phyloP scores from a whole-genome alignment of 2,329 filamentous ascomycete species.

The Pseudogymnoascus verrucosus region DNA sequence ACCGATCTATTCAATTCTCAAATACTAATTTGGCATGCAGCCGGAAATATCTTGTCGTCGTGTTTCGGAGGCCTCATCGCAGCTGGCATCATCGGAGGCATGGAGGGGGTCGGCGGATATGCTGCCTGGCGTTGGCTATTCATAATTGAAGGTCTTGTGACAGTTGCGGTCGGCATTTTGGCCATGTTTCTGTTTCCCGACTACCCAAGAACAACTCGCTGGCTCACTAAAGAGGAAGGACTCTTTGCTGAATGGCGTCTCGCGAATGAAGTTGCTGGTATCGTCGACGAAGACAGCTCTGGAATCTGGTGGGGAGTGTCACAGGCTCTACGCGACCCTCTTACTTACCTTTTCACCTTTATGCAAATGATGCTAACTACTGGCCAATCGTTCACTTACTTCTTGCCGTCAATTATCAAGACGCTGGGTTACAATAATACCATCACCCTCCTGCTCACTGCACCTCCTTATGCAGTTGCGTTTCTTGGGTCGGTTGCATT shows the following conservation, averaged over 20 bases:
- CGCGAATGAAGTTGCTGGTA: not conserved
- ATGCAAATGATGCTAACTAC: not conserved
- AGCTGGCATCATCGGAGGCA: constrained; percentile 48
- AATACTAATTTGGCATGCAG: constrained; percentile 18
- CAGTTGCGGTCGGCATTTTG: not conserved
- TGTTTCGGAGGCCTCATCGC: constrained; percentile 52
- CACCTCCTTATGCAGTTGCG: constrained; percentile 29
- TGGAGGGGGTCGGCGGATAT: constrained; percentile 47
- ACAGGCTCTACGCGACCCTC: not conserved
- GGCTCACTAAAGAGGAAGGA: constrained; percentile 42
- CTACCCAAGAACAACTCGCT: constrained; percentile 30
- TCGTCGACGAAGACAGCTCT: not conserved
- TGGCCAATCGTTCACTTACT: constrained; percentile 20
- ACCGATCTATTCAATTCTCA: not conserved
- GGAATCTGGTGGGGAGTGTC: not conserved
- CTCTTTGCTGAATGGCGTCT: constrained; percentile 44
- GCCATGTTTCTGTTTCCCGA: constrained; percentile 1
- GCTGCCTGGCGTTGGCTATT: constrained; percentile 29
- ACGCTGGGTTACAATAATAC: constrained; percentile 22
- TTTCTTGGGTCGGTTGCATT: constrained; percentile 15
- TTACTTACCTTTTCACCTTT: not conserved
- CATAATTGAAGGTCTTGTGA: constrained; percentile 11
- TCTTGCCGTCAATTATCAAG: constrained; percentile 24
- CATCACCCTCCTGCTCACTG: constrained; percentile 27
- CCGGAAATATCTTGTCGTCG: constrained; percentile 51